Percentiles rank a stretch among this genome's conserved stretches.
Conservation (phyloP, 192 early-diverging fungal genomes). For the Linnemannia hyalina region DNA sequence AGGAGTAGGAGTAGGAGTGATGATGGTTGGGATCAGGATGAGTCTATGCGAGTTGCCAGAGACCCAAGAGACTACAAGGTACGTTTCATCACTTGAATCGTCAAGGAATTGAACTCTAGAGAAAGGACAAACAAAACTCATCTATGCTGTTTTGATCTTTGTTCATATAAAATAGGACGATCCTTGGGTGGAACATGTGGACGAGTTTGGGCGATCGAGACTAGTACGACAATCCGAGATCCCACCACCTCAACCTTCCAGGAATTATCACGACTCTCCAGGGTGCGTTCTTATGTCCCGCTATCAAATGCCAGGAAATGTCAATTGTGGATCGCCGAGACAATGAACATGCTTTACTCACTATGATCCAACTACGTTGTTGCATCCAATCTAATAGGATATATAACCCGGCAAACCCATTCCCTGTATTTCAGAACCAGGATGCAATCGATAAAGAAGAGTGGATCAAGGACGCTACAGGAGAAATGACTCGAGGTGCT, state of each 20-base stretch:
- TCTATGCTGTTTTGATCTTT: background rate
- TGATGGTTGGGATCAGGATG: conserved; percentile 28
- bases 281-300: conserved; percentile 8
- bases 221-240: conserved; percentile 70
- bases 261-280: background rate
- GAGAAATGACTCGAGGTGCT: conserved; percentile 14
- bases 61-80: conserved; percentile 31
- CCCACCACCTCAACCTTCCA: conserved; percentile 28
- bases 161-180: conserved; percentile 56
- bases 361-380: background rate
- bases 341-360: background rate
- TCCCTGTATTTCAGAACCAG: conserved; percentile 39
- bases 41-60: conserved; percentile 25
- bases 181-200: conserved; percentile 81
- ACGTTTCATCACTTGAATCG: background rate
- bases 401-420: conserved; percentile 31
- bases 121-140: too few relatives aligned
- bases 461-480: conserved; percentile 28
- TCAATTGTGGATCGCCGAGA: background rate
- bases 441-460: conserved; percentile 28
- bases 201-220: conserved; percentile 82
- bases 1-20: conserved; percentile 13
- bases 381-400: conserved; percentile 5
- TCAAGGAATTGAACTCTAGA: too few relatives aligned
- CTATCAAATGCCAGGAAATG: background rate